Conservation (phyloP, 345 rosid species). For the Adansonia digitata region DNA sequence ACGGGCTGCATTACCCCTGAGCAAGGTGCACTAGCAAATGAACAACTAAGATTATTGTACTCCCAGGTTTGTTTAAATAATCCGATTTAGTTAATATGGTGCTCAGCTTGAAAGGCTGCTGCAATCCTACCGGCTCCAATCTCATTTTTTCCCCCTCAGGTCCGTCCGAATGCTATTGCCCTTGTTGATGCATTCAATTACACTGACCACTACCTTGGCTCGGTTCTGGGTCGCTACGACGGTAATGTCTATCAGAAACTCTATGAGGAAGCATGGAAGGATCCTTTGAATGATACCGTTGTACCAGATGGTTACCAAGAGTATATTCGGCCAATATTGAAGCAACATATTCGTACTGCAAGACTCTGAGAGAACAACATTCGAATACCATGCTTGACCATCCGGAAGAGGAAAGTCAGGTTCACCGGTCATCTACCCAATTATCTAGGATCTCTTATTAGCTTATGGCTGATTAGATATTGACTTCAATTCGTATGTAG, state of each 20-base stretch:
- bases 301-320: constrained; percentile 94
- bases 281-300: constrained; percentile 81
- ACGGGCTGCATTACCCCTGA: constrained; percentile 68
- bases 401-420: background rate
- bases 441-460: too few species aligned
- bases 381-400: background rate
- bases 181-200: constrained; percentile 89
- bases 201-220: constrained; percentile 81
- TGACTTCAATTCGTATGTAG: background rate
- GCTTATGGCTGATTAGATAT: background rate
- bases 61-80: constrained; percentile 46
- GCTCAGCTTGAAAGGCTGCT: background rate
- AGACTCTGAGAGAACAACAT: constrained; percentile 47
- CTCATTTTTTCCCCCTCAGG: constrained; percentile 28
- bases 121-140: constrained; percentile 3
- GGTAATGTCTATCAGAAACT: constrained; percentile 89
- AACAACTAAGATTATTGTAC: constrained; percentile 72
- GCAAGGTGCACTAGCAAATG: constrained; percentile 81
- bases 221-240: constrained; percentile 78
- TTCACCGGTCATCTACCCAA: background rate
- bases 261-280: constrained; percentile 90
- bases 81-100: background rate
- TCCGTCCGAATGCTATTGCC: constrained; percentile 85
- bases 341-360: constrained; percentile 83
- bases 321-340: constrained; percentile 66